Evolutionary conservation across 2,329 filamentous ascomycete species (phyloP).

Genomic region (Cephalotrichum gorgonifer): DNA sequence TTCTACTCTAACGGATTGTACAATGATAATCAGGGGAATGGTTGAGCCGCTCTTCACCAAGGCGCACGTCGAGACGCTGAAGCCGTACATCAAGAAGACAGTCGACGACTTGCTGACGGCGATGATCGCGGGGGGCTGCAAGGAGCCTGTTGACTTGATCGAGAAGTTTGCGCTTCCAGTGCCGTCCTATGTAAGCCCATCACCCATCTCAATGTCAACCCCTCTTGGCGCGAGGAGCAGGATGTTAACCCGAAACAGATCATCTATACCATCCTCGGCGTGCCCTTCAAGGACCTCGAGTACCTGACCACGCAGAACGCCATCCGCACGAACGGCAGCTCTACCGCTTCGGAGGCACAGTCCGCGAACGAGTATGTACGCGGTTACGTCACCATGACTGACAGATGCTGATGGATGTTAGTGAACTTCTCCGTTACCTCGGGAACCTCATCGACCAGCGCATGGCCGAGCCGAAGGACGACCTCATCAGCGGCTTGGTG

Average conservation of each 20-base stretch:
- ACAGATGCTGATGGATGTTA: conserved; percentile 8
- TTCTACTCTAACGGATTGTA: too few relatives aligned
- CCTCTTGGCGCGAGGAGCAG: too few relatives aligned
- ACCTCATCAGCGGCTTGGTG: conserved; percentile 33
- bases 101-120: conserved; percentile 29
- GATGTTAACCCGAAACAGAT: conserved; percentile 18
- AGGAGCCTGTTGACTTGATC: conserved; percentile 31
- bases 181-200: conserved; percentile 29
- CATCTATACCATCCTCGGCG: conserved; percentile 38
- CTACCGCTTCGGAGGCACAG: conserved; percentile 33
- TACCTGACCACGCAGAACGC: conserved; percentile 34
- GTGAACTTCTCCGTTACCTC: conserved; percentile 34
- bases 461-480: conserved; percentile 25
- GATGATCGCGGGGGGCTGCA: conserved; percentile 23
- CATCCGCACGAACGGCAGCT: conserved; percentile 34
- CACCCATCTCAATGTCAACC: not conserved
- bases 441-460: conserved; percentile 28
- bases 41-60: conserved; percentile 30
- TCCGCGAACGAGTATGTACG: conserved; percentile 26
- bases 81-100: conserved; percentile 34
- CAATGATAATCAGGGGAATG: conserved; percentile 32
- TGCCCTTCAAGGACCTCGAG: conserved; percentile 34
- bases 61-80: conserved; percentile 25
- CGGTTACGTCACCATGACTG: not conserved
- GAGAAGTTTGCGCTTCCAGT: conserved; percentile 35